A percentile compares a stretch with the other conserved stretches of the same genome.
These are phyloP conservation scores for Lathyrus oleraceus DNA, from an alignment of 306 rosid species.

Conservation along the genomic window DNA sequence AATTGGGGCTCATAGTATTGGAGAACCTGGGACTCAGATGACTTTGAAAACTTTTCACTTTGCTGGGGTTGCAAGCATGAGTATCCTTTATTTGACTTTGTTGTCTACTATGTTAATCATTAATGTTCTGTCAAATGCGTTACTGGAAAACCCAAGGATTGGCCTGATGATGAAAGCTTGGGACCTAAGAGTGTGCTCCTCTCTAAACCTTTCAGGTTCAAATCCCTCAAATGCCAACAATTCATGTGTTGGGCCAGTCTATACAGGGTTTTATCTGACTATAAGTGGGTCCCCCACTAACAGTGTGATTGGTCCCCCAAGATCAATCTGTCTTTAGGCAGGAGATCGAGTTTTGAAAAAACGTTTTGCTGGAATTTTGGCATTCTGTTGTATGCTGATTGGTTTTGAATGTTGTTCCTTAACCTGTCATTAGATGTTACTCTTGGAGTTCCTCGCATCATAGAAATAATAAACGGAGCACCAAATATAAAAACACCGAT, in stretches of 20 bases:
- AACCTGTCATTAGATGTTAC: slow-evolving; percentile 69
- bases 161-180: not conserved
- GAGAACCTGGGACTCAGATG: slow-evolving; percentile 99
- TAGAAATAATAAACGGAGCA: slow-evolving; percentile 86
- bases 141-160: not conserved
- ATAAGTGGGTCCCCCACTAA: not conserved
- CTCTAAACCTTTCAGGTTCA: not conserved
- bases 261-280: no score
- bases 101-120: slow-evolving; percentile 6
- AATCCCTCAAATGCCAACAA: not conserved
- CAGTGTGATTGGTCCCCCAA: not conserved
- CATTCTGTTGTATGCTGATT: slow-evolving; percentile 25
- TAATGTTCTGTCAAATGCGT: slow-evolving; percentile 17
- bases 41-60: slow-evolving; percentile 93
- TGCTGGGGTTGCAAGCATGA: slow-evolving; percentile 99
- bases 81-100: slow-evolving; percentile 66
- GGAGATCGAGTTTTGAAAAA: no score
- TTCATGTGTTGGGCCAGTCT: not conserved
- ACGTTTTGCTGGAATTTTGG: not conserved
- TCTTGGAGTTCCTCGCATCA: slow-evolving; percentile 95
- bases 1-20: slow-evolving; percentile 98
- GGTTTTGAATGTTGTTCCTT: slow-evolving; percentile 47
- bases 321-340: no score
- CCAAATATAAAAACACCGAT: slow-evolving; percentile 81
- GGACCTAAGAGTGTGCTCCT: not conserved